Evolutionary conservation across 1,284 basidiomycete genomes (phyloP).

Genomic region (Tilletiopsis washingtonensis): DNA sequence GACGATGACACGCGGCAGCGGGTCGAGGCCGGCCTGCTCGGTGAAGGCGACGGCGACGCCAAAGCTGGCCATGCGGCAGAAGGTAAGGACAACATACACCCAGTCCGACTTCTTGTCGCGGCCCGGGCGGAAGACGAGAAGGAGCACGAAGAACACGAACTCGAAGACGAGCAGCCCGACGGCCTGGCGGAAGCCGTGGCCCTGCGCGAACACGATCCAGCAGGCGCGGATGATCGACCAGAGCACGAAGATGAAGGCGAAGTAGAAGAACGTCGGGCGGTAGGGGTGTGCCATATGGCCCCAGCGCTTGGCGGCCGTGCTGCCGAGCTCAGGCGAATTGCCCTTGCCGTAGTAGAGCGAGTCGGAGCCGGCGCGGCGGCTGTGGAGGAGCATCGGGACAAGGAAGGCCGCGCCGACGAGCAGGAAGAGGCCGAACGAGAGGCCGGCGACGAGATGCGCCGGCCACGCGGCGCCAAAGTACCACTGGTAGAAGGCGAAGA

Average conservation of each 20-base stretch:
- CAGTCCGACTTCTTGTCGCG: slow-evolving; percentile 35
- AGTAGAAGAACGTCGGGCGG: slow-evolving; percentile 36
- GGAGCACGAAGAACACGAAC: slow-evolving; percentile 30
- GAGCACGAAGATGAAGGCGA: slow-evolving; percentile 25
- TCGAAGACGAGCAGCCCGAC: slow-evolving; percentile 39
- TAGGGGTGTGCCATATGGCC: slow-evolving; percentile 36
- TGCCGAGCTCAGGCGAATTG: slow-evolving; percentile 15
- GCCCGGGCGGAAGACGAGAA: slow-evolving; percentile 33
- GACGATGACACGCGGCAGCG: slow-evolving; percentile 42
- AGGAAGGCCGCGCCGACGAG: slow-evolving; percentile 18
- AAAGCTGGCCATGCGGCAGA: slow-evolving; percentile 36
- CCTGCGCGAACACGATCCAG: slow-evolving; percentile 38
- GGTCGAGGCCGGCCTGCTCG: slow-evolving; percentile 27
- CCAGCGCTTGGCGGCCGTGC: slow-evolving; percentile 13
- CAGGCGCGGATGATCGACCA: slow-evolving; percentile 33
- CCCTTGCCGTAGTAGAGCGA: slow-evolving; percentile 24
- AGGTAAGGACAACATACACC: slow-evolving; percentile 34
- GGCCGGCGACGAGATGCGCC: slow-evolving; percentile 33
- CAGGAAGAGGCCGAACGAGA: slow-evolving; percentile 23
- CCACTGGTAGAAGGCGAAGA: slow-evolving; percentile 44
- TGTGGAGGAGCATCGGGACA: slow-evolving; percentile 23
- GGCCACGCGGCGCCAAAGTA: slow-evolving; percentile 35
- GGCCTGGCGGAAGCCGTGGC: slow-evolving; percentile 34
- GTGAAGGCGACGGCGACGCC: slow-evolving; percentile 38
- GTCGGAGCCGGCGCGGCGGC: slow-evolving; percentile 10